Evolutionary conservation across 2,329 filamentous ascomycete species (phyloP), one percentile per base, ranked within the genome.

Genomic region (Talaromyces sp.): DNA sequence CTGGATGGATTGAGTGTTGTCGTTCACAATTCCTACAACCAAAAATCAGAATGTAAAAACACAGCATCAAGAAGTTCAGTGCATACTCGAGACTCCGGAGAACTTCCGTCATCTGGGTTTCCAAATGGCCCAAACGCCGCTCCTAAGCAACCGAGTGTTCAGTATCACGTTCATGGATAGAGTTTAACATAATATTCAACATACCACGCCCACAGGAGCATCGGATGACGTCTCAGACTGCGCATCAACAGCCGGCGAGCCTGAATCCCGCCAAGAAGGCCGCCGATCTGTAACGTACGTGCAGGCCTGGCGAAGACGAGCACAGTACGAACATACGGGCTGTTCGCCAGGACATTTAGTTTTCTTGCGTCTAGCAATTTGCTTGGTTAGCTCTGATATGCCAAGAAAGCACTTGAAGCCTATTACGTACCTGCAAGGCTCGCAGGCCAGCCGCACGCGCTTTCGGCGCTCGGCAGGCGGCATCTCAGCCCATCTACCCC

Each of bases 281-380:
- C 35, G 51, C 60, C 53, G 7, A 55, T 14, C 27, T 65, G 67
- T 14, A 58, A 75, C 75, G 66, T 82, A 82, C 14, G 73, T 68
- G 62, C 81, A 83, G 62, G 67, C 67, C 65, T 82, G 80, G 5
- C 75, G 73, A 31, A 82, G 70, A n/a, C 81, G 75, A 32, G 75
- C 71, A 68, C 81, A 83, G 56, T 80, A 75, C 1, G 80, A 81
- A 65, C 81, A 83, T 0, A 73, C 65, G 0, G 81, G 81, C 59
- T 78, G 75, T 64, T 82, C 80, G 9, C 81, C 81, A 0, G 80
- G 79, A 62, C 81, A 83, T 69, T 77, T 77, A 31, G 79, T 77
- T 66, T 83, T 83, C 67, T 82, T 83, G 49, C 80, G 75, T 60
- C 80, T 82, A 50, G 46, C 29, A 46, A 17, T 46, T 46, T 46